Base-by-base conservation (phyloP, 306 rosid species). In the Cicer cuneatum region DNA sequence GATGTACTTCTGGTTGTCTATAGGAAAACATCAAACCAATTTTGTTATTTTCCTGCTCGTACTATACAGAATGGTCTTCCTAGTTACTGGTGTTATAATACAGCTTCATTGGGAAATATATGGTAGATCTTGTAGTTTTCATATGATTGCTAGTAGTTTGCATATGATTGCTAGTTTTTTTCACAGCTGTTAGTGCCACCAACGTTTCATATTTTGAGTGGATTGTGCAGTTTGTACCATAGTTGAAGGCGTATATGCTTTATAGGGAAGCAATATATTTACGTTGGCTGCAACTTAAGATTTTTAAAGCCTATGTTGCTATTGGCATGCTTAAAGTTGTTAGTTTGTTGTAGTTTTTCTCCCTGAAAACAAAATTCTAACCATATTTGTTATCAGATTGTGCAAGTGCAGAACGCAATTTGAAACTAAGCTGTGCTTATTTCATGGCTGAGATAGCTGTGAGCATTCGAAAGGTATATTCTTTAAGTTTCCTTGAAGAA, bases 391-490 rank as follows among this genome's bases (percentile, higher is more conserved):
- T 80, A 39, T 57, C 90, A 89, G 97, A 87, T 71, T 88, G 84
- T 66, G 96, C 89, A 49, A 89, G 92, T 80, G 82, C 91, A 41
- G 94, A 89, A 85, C 82, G 89, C 86, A 93, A 93, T 84, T 82
- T 93, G 80, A 87, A 72, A 9, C 68, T 89, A 67, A 88, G 91
- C 85, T 87, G 96, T 73, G 88, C 91, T 72, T 91, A 85, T 88
- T 88, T 89, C 83, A 89, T 91, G 89, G 92, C 88, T 62, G 98
- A 93, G 85, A 79, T 89, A 80, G 92, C 98, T 74, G 87, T 93
- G 97, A 89, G 94, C 92, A 86, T 93, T 72, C 83, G 46, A 75
- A 93, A 91, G 97, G 98, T 93, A 88, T 70, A 63, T 80, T 75
- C 77, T 86, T 72, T 54, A 48, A 69, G 71, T 73, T 6, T 42